These are phyloP conservation scores for Starmerella riodocensis DNA, from an alignment of 805 yeast species.

Conservation along the genomic window DNA sequence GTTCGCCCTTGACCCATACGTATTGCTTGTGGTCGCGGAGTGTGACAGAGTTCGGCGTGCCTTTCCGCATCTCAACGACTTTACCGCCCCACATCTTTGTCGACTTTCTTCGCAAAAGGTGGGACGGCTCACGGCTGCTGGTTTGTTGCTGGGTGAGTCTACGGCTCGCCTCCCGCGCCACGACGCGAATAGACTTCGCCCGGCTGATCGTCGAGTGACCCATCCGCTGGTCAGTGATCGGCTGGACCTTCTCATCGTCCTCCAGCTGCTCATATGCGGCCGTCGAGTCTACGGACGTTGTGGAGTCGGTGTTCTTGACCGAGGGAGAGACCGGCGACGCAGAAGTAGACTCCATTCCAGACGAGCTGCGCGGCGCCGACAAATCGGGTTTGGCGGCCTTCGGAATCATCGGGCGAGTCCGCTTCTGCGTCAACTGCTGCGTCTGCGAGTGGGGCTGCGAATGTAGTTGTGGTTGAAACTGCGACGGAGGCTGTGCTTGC, in stretches of 20 bases:
- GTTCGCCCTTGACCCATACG: slow-evolving; percentile 96
- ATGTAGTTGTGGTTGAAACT: not conserved
- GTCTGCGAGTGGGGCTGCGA: not conserved
- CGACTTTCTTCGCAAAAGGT: slow-evolving; percentile 52
- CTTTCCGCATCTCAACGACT: slow-evolving; percentile 61
- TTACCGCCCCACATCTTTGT: slow-evolving; percentile 97
- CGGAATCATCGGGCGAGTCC: not conserved
- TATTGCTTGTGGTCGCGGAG: slow-evolving; percentile 59
- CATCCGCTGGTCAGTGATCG: not conserved
- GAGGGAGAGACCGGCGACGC: not conserved
- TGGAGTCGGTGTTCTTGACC: not conserved
- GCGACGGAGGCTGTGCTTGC: not conserved
- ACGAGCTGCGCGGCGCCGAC: not conserved
- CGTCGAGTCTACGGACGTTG: not conserved
- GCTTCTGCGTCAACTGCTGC: not conserved
- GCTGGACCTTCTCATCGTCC: not conserved
- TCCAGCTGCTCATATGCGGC: not conserved
- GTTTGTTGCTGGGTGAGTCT: slow-evolving; percentile 29
- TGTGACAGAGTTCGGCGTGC: slow-evolving; percentile 44
- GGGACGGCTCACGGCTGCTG: slow-evolving; percentile 1
- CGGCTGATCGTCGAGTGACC: slow-evolving; percentile 28
- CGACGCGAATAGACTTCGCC: slow-evolving; percentile 83
- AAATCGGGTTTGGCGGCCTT: not conserved
- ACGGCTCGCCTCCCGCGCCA: slow-evolving; percentile 73
- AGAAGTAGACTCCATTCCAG: too few relatives aligned